Evolutionary conservation across 768 basidiomycete species (phyloP).

Genomic region (Suillus variegatus): DNA sequence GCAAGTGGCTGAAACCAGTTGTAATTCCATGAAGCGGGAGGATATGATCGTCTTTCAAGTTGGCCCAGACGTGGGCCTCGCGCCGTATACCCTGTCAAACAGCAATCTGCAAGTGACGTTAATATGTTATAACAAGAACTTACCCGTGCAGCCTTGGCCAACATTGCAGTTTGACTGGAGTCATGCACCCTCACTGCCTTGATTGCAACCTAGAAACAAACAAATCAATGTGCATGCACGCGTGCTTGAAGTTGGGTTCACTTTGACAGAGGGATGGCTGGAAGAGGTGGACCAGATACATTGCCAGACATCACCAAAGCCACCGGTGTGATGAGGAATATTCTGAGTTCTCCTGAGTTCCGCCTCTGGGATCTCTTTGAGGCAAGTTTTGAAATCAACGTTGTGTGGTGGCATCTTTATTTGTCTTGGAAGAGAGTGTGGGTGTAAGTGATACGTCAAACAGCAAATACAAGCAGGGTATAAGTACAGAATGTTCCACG

Average conservation of each 20-base stretch:
- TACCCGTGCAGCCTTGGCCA: background rate
- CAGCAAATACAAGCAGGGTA: too few relatives aligned
- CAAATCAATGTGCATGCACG: background rate
- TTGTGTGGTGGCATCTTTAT: background rate
- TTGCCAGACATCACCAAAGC: conserved; percentile 3
- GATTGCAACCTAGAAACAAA: background rate
- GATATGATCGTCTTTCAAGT: conserved; percentile 31
- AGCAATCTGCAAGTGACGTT: background rate
- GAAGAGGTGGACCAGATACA: background rate
- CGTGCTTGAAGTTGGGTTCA: background rate
- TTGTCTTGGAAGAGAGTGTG: background rate
- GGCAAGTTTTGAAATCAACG: background rate
- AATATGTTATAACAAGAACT: background rate
- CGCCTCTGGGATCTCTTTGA: background rate
- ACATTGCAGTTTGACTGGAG: background rate
- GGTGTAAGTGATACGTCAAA: background rate
- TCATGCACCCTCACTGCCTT: background rate
- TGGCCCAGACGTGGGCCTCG: conserved; percentile 32
- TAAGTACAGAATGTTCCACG: background rate
- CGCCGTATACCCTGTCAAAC: conserved; percentile 23
- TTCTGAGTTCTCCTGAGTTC: background rate
- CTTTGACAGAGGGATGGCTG: background rate
- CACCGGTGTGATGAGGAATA: background rate
- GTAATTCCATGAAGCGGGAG: conserved; percentile 31
- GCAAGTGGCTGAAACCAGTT: conserved; percentile 26